Conservation (phyloP, 495 filamentous ascomycete genomes). For the Evernia prunastri region DNA sequence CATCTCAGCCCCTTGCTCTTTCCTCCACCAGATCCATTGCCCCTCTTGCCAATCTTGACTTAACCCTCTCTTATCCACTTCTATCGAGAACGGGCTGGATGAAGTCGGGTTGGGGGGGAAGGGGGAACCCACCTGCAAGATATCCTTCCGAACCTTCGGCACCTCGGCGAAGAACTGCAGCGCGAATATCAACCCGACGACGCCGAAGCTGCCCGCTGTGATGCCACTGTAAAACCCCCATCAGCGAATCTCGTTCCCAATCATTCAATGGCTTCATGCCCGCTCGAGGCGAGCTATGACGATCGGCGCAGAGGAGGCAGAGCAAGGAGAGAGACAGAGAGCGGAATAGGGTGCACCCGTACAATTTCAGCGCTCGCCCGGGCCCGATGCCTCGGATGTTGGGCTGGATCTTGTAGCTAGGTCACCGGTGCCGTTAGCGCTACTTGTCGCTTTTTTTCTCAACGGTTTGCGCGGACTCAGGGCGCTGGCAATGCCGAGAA, state of each 20-base stretch:
- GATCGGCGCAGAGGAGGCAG: neutral
- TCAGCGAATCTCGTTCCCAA: neutral
- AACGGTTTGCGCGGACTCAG: no score
- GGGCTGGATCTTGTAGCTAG: conserved; percentile 46
- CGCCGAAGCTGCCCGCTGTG: conserved; percentile 53
- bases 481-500: no score
- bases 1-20: neutral
- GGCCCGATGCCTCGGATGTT: conserved; percentile 48
- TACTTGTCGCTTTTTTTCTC: conserved; percentile 11
- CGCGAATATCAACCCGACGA: conserved; percentile 54
- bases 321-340: conserved; percentile 15
- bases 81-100: neutral
- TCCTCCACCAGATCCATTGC: neutral
- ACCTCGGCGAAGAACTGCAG: conserved; percentile 67
- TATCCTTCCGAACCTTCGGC: conserved; percentile 60
- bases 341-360: conserved; percentile 21
- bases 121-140: conserved; percentile 40
- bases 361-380: conserved; percentile 43
- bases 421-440: neutral
- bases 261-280: neutral
- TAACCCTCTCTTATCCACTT: neutral
- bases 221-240: conserved; percentile 39
- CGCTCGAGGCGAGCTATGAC: neutral
- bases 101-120: neutral
- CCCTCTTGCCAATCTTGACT: no score